Percentiles rank a stretch among this genome's conserved stretches.
phyloP scores from a whole-genome alignment of 768 basidiomycete genomes.

The Infundibulicybe gibba region DNA sequence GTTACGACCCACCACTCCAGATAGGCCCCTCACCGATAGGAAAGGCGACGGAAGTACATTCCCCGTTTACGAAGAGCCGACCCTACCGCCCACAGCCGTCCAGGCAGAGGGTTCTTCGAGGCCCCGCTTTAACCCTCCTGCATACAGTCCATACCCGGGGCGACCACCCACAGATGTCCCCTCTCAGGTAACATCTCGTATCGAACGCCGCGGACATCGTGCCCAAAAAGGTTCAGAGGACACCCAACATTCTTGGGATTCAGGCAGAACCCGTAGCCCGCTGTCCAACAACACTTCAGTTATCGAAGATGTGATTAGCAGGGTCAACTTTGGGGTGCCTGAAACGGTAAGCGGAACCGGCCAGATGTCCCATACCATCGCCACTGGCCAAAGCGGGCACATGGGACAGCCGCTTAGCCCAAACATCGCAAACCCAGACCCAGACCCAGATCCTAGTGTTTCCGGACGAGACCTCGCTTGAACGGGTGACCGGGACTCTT shows the following conservation, averaged over 20 bases:
- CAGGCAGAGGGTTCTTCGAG: background rate
- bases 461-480: too few species aligned
- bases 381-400: too few species aligned
- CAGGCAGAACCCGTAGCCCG: too few species aligned
- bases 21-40: slow-evolving; percentile 1
- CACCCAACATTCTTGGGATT: background rate
- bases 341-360: too few species aligned
- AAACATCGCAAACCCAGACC: too few species aligned
- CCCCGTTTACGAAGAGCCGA: background rate
- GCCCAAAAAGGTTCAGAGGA: background rate
- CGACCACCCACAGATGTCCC: background rate
- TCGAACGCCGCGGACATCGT: background rate
- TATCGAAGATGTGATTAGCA: too few species aligned
- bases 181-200: background rate
- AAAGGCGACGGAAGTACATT: background rate
- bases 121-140: background rate
- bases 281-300: too few species aligned
- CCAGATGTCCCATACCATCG: too few species aligned
- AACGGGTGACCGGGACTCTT: too few species aligned
- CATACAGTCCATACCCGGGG: background rate
- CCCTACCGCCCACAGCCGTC: background rate
- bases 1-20: slow-evolving; percentile 13
- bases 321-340: too few species aligned
- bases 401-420: too few species aligned
- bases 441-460: too few species aligned